Percentiles rank a stretch among this genome's conserved stretches.
These are phyloP conservation scores for Fistulifera pelliculosa DNA, from an alignment of 108 stramenopile species.

Conservation along the genomic window DNA sequence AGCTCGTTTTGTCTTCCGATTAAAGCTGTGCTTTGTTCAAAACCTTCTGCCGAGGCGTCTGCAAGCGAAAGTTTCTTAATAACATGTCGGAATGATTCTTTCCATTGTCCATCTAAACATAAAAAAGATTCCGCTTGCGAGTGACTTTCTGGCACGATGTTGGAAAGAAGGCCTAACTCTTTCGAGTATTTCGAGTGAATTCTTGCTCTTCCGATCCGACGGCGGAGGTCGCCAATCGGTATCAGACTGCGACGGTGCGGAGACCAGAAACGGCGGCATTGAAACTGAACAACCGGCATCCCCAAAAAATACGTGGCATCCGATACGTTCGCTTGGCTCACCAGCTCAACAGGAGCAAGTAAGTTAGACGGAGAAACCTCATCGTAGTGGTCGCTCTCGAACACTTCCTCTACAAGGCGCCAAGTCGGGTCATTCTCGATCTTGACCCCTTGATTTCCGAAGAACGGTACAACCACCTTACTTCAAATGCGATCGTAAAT, in stretches of 20 bases:
- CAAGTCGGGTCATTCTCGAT: not conserved
- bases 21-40: constrained; percentile 31
- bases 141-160: constrained; percentile 1
- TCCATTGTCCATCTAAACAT: constrained; percentile 17
- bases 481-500: constrained; percentile 58
- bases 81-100: constrained; percentile 38
- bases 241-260: constrained; percentile 53
- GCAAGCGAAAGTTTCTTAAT: constrained; percentile 60
- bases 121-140: not conserved
- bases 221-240: constrained; percentile 52
- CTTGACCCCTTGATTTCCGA: not conserved
- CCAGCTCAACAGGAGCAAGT: constrained; percentile 38
- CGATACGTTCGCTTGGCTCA: not conserved
- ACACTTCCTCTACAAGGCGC: constrained; percentile 44
- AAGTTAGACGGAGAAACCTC: constrained; percentile 32
- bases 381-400: constrained; percentile 72
- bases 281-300: constrained; percentile 44
- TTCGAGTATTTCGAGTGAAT: constrained; percentile 30
- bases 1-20: constrained; percentile 62
- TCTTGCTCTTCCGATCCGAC: constrained; percentile 25
- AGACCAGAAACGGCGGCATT: constrained; percentile 70
- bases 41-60: constrained; percentile 58
- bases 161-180: not conserved
- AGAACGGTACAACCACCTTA: constrained; percentile 6
- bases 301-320: constrained; percentile 13